A percentile compares a stretch with the other conserved stretches of the same genome.
phyloP scores from a whole-genome alignment of 805 yeast species.

The Starmerella stellata region DNA sequence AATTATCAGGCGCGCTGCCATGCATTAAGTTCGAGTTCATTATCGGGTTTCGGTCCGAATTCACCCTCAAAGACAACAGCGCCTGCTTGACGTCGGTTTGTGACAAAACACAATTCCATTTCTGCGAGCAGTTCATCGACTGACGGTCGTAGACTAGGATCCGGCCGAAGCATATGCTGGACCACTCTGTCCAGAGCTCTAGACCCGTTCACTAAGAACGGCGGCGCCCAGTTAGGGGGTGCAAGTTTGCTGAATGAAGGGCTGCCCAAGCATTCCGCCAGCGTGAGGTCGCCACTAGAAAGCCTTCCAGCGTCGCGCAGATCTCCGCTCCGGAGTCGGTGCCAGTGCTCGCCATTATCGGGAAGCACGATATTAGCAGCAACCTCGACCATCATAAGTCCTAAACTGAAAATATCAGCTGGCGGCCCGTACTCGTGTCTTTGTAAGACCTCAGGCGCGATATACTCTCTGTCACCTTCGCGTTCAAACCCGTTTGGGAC shows the following conservation, averaged over 20 bases:
- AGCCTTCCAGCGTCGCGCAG: slow-evolving; percentile 83
- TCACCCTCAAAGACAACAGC: slow-evolving; percentile 93
- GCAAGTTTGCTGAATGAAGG: neutral
- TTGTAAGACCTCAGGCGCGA: slow-evolving; percentile 88
- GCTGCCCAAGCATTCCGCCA: slow-evolving; percentile 8
- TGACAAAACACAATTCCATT: slow-evolving; percentile 62
- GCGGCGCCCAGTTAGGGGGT: slow-evolving; percentile 68
- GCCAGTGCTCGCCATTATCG: slow-evolving; percentile 94
- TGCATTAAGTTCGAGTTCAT: slow-evolving; percentile 8
- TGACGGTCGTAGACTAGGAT: slow-evolving; percentile 63
- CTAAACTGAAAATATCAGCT: slow-evolving; percentile 90
- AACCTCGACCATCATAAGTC: slow-evolving; percentile 79
- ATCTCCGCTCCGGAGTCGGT: slow-evolving; percentile 85
- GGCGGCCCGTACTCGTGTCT: slow-evolving; percentile 69
- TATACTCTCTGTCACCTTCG: slow-evolving; percentile 94
- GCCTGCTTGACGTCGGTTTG: slow-evolving; percentile 67
- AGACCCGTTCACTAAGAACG: slow-evolving; percentile 55
- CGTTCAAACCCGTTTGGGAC: slow-evolving; percentile 47
- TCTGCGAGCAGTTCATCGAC: slow-evolving; percentile 51
- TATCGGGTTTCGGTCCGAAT: slow-evolving; percentile 60
- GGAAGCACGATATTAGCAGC: slow-evolving; percentile 92
- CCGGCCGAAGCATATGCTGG: slow-evolving; percentile 75
- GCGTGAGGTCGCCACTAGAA: slow-evolving; percentile 41
- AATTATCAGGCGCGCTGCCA: slow-evolving; percentile 12
- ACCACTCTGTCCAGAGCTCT: slow-evolving; percentile 63